Percentiles rank a stretch among this genome's conserved stretches.
Evolutionary conservation across 805 yeast species (phyloP).

Genomic region (Saccharomycopsis olivae): DNA sequence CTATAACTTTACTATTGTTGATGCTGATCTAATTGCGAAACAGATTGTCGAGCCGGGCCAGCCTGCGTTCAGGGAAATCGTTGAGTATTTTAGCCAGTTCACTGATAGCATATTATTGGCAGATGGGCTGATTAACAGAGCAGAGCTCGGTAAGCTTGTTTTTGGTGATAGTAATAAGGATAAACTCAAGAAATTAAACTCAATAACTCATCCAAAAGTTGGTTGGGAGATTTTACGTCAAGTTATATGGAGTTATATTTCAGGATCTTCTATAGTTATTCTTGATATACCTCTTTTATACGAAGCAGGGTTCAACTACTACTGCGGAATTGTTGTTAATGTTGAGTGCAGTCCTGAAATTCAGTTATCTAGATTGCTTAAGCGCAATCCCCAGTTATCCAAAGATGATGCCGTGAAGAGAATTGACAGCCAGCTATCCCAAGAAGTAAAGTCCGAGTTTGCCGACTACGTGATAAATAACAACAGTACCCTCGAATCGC

Average conservation of each 20-base stretch:
- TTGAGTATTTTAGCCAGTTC: conserved; percentile 38
- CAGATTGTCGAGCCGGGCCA: conserved; percentile 77
- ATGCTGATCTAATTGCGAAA: conserved; percentile 85
- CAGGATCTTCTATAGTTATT: conserved; percentile 49
- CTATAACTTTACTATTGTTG: conserved; percentile 52
- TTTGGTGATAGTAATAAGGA: conserved; percentile 46
- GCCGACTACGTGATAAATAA: conserved; percentile 69
- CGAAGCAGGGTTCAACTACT: conserved; percentile 59
- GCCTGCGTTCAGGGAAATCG: conserved; percentile 56
- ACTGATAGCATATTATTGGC: conserved; percentile 22
- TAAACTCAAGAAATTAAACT: conserved; percentile 51
- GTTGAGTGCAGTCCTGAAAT: conserved; percentile 38
- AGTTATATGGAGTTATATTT: conserved; percentile 46
- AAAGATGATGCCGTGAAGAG: conserved; percentile 60
- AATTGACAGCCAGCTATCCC: conserved; percentile 65
- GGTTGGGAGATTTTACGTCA: conserved; percentile 29
- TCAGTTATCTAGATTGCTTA: conserved; percentile 54
- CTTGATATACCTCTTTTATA: conserved; percentile 87
- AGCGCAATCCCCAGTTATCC: conserved; percentile 58
- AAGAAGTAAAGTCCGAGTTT: conserved; percentile 37
- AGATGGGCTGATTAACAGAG: conserved; percentile 51
- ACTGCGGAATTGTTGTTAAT: conserved; percentile 64
- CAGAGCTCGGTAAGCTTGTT: conserved; percentile 66
- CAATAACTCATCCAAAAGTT: conserved; percentile 84
- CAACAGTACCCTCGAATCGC: conserved; percentile 28